Conservation (phyloP, 176 grass and related monocot species). For the Bonia amplexicaulis region DNA sequence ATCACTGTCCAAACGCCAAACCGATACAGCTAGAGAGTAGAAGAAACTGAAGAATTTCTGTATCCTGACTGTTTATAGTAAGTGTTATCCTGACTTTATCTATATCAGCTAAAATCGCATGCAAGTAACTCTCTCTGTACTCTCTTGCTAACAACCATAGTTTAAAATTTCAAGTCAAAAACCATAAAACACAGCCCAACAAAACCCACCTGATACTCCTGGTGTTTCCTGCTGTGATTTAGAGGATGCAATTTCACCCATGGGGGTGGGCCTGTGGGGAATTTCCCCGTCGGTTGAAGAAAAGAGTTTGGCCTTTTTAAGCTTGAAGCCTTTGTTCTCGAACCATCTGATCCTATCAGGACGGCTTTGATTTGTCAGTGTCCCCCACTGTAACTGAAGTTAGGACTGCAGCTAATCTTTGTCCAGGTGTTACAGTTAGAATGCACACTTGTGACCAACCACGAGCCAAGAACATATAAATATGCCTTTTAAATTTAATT, state of each 20-base stretch:
- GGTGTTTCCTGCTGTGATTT: not conserved
- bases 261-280: too few relatives aligned
- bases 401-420: not conserved
- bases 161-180: too few relatives aligned
- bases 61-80: too few relatives aligned
- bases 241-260: too few relatives aligned
- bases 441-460: not conserved
- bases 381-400: not conserved
- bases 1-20: too few relatives aligned
- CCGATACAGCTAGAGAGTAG: not conserved
- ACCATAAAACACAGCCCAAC: fast-evolving
- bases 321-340: not conserved
- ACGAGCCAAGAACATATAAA: not conserved
- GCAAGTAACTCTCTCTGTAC: too few relatives aligned
- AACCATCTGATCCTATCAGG: not conserved
- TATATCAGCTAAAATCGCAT: too few relatives aligned
- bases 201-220: not conserved
- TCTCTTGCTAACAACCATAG: too few relatives aligned
- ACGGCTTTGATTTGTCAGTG: not conserved
- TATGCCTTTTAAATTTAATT: not conserved
- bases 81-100: too few relatives aligned
- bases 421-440: not conserved
- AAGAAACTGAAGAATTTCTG: not conserved
- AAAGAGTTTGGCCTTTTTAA: not conserved
- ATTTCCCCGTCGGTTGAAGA: not conserved